Evolutionary conservation across 495 filamentous ascomycete genomes (phyloP), one percentile per base, ranked within the genome.

Genomic region (Lophium mytilinum): DNA sequence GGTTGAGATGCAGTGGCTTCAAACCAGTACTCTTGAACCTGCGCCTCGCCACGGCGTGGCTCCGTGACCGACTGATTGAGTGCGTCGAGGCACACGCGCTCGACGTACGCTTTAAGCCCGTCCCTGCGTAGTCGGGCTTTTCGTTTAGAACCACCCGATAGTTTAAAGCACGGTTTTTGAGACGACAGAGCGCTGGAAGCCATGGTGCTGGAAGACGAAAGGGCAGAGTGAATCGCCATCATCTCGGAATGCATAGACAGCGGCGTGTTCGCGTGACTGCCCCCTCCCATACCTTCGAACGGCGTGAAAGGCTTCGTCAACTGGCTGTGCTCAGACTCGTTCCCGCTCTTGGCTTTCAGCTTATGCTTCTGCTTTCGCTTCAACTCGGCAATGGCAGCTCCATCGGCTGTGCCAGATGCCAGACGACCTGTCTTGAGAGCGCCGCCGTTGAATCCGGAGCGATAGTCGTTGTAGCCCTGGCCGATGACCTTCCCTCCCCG

Each of bases 221-320:
- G 72, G 55, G 78, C 77, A 24, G 71, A 75, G 57, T 73, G 68
- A 57, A 80, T 75, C 8, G 78, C 76, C 77, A 79, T 79, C 75
- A 79, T 80, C 70, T 79, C 76, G 33, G 74, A 73, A 54, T 80
- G 77, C 75, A 79, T 77, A 21, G 69, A 74, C 19, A 80, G 61
- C 19, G 75, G 73, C 17, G 52, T 66, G 56, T 76, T 76, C 14
- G 69, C 61, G 21, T 56, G 57, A 37, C 62, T 59, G 19, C 62
- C 63, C 21, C 63, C 68, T 17, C 61, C 57, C 40, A 64, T 65
- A 57, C 39, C 49, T 57, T 72, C 68, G 55, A 69, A 70, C 34
- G 64, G 66, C 0, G 56, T 57, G 58, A 70, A 70, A 7, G 55
- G 55, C 15, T 59, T 56, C 17, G 49, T 56, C 7, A 15, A 36